These are phyloP conservation scores for Coccomyxa sp. DNA, from an alignment of 139 green algal species.

Conservation along the genomic window DNA sequence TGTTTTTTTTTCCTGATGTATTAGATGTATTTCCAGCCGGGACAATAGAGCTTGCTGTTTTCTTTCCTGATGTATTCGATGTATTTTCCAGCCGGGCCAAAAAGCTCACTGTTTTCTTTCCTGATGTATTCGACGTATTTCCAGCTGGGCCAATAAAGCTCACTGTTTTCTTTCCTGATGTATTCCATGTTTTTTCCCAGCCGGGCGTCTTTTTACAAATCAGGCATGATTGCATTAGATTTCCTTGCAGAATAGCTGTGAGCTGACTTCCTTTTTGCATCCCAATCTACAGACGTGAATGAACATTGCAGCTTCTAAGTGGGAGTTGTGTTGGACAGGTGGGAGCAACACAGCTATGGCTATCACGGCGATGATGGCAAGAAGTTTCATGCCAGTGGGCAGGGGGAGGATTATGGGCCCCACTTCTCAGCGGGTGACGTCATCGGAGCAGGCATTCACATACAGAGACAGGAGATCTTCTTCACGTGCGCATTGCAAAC, in stretches of 20 bases:
- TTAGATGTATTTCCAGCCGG: background rate
- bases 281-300: too few species aligned
- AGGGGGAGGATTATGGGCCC: constrained; percentile 65
- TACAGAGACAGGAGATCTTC: constrained; percentile 78
- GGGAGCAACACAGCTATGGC: constrained; percentile 76
- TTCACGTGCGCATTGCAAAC: constrained; percentile 69
- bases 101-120: background rate
- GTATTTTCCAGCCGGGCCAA: too few species aligned
- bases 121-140: background rate
- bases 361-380: constrained; percentile 86
- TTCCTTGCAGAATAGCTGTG: too few species aligned
- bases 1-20: background rate
- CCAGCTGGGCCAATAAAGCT: too few species aligned
- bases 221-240: too few species aligned
- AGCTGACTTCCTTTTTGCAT: too few species aligned
- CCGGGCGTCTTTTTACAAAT: too few species aligned
- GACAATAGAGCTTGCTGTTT: background rate
- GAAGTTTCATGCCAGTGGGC: constrained; percentile 38
- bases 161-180: background rate
- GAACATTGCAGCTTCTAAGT: too few species aligned
- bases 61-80: background rate
- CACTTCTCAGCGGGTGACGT: constrained; percentile 67
- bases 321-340: constrained; percentile 34
- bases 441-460: constrained; percentile 76
- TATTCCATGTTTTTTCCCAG: background rate